Percentiles rank a stretch among this genome's conserved stretches.
phyloP scores from a whole-genome alignment of 495 filamentous ascomycete species.

The Aspergillus panamensis region DNA sequence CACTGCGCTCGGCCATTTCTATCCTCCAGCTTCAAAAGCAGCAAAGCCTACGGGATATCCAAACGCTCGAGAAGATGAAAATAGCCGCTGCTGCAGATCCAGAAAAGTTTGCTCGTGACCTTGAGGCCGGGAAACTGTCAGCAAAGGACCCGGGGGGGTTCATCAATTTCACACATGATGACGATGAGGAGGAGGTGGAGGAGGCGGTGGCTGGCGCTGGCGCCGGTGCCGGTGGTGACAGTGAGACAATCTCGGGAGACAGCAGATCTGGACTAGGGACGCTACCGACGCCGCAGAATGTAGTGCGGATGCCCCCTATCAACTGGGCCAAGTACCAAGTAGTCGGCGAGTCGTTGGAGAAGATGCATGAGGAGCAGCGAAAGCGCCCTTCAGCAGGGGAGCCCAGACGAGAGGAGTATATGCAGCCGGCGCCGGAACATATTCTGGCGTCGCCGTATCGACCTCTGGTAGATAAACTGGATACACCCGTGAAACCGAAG shows the following conservation, averaged over 20 bases:
- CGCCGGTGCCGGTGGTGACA: constrained; percentile 14
- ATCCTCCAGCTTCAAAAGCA: constrained; percentile 80
- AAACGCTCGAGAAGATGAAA: constrained; percentile 59
- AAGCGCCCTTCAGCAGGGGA: constrained; percentile 57
- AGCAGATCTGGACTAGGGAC: constrained; percentile 37
- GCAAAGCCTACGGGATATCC: constrained; percentile 69
- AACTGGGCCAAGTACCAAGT: constrained; percentile 91
- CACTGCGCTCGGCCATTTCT: constrained; percentile 72
- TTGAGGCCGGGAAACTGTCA: constrained; percentile 53
- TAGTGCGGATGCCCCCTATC: constrained; percentile 78
- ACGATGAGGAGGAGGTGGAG: constrained; percentile 40
- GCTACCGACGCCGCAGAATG: constrained; percentile 74
- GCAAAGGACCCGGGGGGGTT: constrained; percentile 38
- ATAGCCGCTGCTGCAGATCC: constrained; percentile 63
- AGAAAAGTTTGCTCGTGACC: constrained; percentile 59
- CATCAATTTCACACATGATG: constrained; percentile 39
- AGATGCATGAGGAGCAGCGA: constrained; percentile 75
- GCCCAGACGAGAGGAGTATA: constrained; percentile 42
- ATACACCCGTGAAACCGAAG: constrained; percentile 41
- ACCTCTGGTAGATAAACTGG: constrained; percentile 63
- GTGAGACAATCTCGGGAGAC: not conserved
- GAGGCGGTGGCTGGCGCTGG: too few relatives aligned
- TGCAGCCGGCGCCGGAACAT: constrained; percentile 50
- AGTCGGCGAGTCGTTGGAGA: constrained; percentile 74
- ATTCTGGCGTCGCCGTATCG: constrained; percentile 70